Evolutionary conservation across 352 stramenopile species (phyloP).

Genomic region (Phytophthora ohioensis): DNA sequence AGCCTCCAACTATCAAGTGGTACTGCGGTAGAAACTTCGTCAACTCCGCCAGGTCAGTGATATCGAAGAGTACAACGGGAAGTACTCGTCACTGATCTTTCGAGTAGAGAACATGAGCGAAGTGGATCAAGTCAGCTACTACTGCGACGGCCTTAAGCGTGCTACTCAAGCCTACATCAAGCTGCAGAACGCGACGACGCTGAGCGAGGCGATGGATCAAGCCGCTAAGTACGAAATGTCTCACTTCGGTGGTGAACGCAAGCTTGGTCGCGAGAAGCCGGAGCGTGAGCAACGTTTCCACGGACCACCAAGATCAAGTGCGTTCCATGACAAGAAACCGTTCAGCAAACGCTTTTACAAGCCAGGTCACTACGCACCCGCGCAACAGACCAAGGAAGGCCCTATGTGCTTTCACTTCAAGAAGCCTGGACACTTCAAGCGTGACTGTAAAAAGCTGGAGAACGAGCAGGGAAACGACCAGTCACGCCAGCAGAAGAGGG

Average conservation of each 20-base stretch:
- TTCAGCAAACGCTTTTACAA: constrained; percentile 20
- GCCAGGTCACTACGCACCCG: constrained; percentile 13
- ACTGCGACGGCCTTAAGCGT: constrained; percentile 15
- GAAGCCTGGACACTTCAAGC: constrained; percentile 9
- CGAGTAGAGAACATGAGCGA: neutral
- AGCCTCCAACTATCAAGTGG: constrained; percentile 29
- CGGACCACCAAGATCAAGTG: neutral
- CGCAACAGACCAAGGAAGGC: constrained; percentile 5
- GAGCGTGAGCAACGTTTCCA: constrained; percentile 8
- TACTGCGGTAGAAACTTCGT: too few relatives aligned
- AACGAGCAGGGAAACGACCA: neutral
- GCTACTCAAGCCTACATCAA: constrained; percentile 8
- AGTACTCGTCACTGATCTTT: too few relatives aligned
- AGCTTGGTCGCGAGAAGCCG: constrained; percentile 12
- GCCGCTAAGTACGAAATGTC: neutral
- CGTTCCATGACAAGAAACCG: constrained; percentile 11
- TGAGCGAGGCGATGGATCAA: constrained; percentile 6
- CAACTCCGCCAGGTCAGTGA: too few relatives aligned
- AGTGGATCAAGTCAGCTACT: constrained; percentile 13
- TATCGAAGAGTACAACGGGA: too few relatives aligned
- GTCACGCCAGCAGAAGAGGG: neutral
- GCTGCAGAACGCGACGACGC: constrained; percentile 7
- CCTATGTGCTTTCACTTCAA: constrained; percentile 22
- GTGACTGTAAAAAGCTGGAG: neutral
- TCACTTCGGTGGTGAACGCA: neutral